phyloP scores from a whole-genome alignment of 352 stramenopile genomes.

The Globisporangium okanoganense region DNA sequence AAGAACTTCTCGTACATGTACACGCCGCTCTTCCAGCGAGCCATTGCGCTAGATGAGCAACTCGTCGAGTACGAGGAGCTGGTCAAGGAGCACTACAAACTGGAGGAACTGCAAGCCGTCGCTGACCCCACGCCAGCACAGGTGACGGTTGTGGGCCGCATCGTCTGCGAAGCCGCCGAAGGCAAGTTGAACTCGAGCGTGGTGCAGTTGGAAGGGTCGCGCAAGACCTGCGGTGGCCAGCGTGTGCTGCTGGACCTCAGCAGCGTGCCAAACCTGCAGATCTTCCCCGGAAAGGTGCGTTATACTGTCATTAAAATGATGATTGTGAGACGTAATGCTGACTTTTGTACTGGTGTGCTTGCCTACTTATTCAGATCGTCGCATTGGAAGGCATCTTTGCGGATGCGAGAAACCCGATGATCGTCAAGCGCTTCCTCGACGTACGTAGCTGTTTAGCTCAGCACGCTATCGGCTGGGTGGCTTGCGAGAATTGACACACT shows the following conservation, averaged over 20 bases:
- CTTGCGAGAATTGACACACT: neutral
- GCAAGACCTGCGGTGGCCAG: constrained; percentile 78
- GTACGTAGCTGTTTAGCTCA: constrained; percentile 23
- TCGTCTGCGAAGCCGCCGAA: constrained; percentile 80
- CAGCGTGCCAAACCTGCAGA: constrained; percentile 60
- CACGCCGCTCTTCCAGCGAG: constrained; percentile 73
- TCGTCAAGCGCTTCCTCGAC: constrained; percentile 76
- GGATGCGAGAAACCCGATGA: constrained; percentile 66
- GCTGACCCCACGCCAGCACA: constrained; percentile 70
- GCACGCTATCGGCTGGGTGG: neutral
- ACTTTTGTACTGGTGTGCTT: constrained; percentile 7
- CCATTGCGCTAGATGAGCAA: constrained; percentile 72
- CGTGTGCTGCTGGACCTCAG: constrained; percentile 76
- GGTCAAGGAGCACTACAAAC: constrained; percentile 54
- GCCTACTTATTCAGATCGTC: constrained; percentile 59
- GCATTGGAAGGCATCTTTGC: constrained; percentile 72
- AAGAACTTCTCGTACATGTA: constrained; percentile 81
- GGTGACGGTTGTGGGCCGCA: constrained; percentile 76
- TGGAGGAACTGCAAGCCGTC: constrained; percentile 62
- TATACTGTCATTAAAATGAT: neutral
- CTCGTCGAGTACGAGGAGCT: constrained; percentile 75
- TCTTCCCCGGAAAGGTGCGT: constrained; percentile 80
- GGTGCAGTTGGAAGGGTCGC: constrained; percentile 76
- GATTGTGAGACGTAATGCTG: neutral
- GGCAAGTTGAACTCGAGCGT: constrained; percentile 83